These are phyloP conservation scores for Chlorencoelia australis DNA, from an alignment of 2,329 filamentous ascomycete species.

Conservation along the genomic window DNA sequence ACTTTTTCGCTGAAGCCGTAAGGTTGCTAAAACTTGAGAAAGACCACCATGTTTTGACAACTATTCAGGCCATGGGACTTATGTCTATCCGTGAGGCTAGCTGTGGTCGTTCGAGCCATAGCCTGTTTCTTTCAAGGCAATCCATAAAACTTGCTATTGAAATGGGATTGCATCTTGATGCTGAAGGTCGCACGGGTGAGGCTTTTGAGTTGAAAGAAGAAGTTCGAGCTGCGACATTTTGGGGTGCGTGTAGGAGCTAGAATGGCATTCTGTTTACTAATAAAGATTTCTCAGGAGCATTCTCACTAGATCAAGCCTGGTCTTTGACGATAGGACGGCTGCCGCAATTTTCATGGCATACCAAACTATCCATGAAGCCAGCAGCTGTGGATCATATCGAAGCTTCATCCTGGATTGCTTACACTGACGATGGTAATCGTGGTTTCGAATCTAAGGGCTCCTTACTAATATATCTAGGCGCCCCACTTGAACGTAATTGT, in stretches of 20 bases:
- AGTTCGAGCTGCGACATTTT: slow-evolving; percentile 39
- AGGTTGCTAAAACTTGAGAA: slow-evolving; percentile 42
- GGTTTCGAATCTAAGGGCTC: background rate
- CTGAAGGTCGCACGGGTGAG: slow-evolving; percentile 8
- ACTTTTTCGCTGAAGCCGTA: slow-evolving; percentile 63
- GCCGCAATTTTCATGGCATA: slow-evolving; percentile 48
- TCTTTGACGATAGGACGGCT: slow-evolving; percentile 53
- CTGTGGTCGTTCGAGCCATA: slow-evolving; percentile 58
- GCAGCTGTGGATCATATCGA: slow-evolving; percentile 51
- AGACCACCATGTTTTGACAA: slow-evolving; percentile 54
- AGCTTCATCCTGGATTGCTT: slow-evolving; percentile 39
- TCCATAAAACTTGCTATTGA: slow-evolving; percentile 59
- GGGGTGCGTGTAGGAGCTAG: too few relatives aligned
- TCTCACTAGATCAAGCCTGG: too few relatives aligned
- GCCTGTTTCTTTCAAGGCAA: slow-evolving; percentile 62
- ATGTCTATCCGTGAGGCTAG: slow-evolving; percentile 67
- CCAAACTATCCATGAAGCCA: slow-evolving; percentile 48
- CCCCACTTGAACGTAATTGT: slow-evolving; percentile 46
- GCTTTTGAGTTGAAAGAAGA: slow-evolving; percentile 31
- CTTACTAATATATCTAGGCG: slow-evolving; percentile 12
- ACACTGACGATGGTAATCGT: slow-evolving; percentile 24
- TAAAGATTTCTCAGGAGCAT: too few relatives aligned
- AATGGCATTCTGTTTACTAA: too few relatives aligned
- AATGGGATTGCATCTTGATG: slow-evolving; percentile 16
- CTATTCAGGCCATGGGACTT: slow-evolving; percentile 63